A percentile compares a stretch with the other conserved stretches of the same genome.
phyloP scores from a whole-genome alignment of 306 rosid species.

The Dalbergia cultrata region DNA sequence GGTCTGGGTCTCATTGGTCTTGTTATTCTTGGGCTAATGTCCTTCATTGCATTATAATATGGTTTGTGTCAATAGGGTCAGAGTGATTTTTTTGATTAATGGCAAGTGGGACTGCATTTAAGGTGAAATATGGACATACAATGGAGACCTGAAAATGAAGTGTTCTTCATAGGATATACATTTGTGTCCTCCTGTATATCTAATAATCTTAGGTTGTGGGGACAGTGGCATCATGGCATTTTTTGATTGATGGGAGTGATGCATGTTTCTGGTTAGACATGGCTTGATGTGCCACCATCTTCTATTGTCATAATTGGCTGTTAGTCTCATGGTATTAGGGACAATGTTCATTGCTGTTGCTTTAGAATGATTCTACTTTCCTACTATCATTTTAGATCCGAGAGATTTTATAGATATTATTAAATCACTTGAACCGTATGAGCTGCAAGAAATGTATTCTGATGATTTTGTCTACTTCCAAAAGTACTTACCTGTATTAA shows the following conservation, averaged over 20 bases:
- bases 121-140: not conserved
- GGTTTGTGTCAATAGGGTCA: not conserved
- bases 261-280: slow-evolving; percentile 11
- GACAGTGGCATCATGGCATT: not conserved
- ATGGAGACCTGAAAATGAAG: not conserved
- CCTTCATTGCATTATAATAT: not conserved
- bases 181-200: not conserved
- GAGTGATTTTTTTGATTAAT: not conserved
- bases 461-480: slow-evolving; percentile 19
- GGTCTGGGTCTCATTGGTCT: not conserved
- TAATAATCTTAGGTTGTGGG: not conserved
- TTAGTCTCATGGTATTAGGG: not conserved
- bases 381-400: slow-evolving; percentile 23
- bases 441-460: slow-evolving; percentile 9
- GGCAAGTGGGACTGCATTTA: not conserved
- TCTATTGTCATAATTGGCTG: slow-evolving; percentile 8
- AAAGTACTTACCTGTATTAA: slow-evolving; percentile 9
- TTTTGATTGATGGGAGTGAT: not conserved
- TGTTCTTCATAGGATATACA: not conserved
- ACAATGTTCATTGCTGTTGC: slow-evolving; percentile 25
- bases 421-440: not conserved
- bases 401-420: not conserved
- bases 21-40: not conserved
- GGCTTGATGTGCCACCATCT: not conserved
- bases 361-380: not conserved